Base-by-base conservation (phyloP, 1,139 yeast genomes). In the Taphrina betulina region DNA sequence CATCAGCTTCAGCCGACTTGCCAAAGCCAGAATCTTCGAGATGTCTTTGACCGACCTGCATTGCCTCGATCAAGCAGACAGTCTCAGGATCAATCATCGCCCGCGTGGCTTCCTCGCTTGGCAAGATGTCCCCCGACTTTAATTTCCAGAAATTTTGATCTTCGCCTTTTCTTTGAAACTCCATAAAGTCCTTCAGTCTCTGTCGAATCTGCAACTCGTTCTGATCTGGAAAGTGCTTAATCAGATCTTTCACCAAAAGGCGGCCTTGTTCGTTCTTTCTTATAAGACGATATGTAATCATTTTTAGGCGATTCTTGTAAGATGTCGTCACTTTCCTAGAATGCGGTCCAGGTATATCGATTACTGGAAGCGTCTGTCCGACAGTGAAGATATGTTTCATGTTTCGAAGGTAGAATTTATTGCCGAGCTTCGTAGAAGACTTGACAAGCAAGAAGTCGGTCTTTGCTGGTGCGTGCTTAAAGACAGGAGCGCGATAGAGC, bases 171-270 rank as follows among this genome's bases (percentile, higher is more conserved):
- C 97, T 77, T 71, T 90, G 97, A 66, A 87, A 94, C 66, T 90
- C 97, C 99, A 94, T 94, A 64, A 94, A 94, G 70, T 94, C 99
- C 55, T 94, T 94, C 60, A 94, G 77, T 61, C 96, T 76, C 71
- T 92, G 97, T 64, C 98, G 78, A 66, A 89, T 92, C 69, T 94
- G 99, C 89, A 92, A 90, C 67, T 92, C 97, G 67, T 86, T 90
- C 68, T 90, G 97, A 64, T 90, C 97, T 0, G 98, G 98, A 67
- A 94, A 94, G 72, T 92, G 97, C 54, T 80, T 79, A 0, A 95
- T 83, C 22, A 94, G 87, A 64, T 94, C 97, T 62, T 84, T 84
- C 2, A 94, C 95, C 5, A 87, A 77, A 42, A 94, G 77, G 53
- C 97, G 76, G 40, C 86, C 83, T 43, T 81, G 79, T 1, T 85